Evolutionary conservation across 2,329 filamentous ascomycete genomes (phyloP).

Genomic region (Plectosphaerella plurivora): DNA sequence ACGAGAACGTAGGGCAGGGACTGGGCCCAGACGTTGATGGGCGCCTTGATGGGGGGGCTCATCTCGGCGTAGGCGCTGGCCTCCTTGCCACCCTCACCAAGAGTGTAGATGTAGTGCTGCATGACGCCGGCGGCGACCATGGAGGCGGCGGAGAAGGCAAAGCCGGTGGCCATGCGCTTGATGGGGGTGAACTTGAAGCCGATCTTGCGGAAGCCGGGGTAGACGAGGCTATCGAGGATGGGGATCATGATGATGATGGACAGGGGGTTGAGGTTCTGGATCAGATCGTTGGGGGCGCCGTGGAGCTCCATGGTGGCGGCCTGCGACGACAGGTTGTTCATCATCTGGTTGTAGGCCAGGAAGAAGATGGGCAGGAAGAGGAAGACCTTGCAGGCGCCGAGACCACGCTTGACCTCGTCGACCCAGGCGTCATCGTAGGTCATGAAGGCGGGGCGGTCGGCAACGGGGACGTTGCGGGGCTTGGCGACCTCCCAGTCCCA

Average conservation of each 20-base stretch:
- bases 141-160: conserved; percentile 59
- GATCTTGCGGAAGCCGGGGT: conserved; percentile 60
- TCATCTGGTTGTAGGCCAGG: conserved; percentile 56
- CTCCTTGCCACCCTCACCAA: conserved; percentile 54
- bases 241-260: conserved; percentile 73
- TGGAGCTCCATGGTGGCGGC: conserved; percentile 62
- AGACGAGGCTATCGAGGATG: conserved; percentile 63
- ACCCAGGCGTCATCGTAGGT: conserved; percentile 82
- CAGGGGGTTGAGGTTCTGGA: conserved; percentile 72
- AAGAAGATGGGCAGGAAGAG: conserved; percentile 64
- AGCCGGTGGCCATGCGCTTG: conserved; percentile 69
- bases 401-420: conserved; percentile 68
- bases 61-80: conserved; percentile 45
- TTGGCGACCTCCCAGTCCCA: conserved; percentile 65
- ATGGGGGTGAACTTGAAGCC: conserved; percentile 68
- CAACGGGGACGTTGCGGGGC: conserved; percentile 56
- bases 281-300: conserved; percentile 72
- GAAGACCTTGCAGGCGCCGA: conserved; percentile 68
- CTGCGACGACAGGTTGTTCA: conserved; percentile 58
- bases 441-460: conserved; percentile 65
- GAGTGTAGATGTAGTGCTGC: conserved; percentile 61
- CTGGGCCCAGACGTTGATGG: conserved; percentile 63
- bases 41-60: conserved; percentile 17
- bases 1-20: conserved; percentile 46
- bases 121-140: conserved; percentile 55